phyloP scores from a whole-genome alignment of 2,329 filamentous ascomycete species.

The Aspergillus japonicus region DNA sequence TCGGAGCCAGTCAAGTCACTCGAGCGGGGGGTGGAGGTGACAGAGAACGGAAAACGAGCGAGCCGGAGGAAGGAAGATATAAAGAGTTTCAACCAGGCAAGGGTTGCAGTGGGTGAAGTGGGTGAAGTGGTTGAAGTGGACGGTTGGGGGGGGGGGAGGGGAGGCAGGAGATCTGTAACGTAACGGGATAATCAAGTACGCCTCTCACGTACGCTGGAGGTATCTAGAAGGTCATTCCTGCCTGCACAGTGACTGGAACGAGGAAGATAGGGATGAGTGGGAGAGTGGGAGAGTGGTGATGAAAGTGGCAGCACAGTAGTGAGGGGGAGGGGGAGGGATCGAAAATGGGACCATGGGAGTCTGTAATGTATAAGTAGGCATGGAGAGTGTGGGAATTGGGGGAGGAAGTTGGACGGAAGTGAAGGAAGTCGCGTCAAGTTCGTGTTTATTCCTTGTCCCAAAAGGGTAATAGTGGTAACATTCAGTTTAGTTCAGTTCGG shows the following conservation, averaged over 20 bases:
- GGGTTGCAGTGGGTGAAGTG: constrained; percentile 9
- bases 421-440: constrained; percentile 13
- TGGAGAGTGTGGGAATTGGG: not conserved
- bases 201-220: not conserved
- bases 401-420: too few relatives aligned
- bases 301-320: constrained; percentile 4
- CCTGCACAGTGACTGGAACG: not conserved
- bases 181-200: not conserved
- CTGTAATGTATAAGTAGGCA: constrained; percentile 7
- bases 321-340: not conserved
- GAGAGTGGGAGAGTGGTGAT: not conserved
- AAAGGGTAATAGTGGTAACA: not conserved
- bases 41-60: constrained; percentile 7
- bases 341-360: not conserved
- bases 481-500: too few relatives aligned
- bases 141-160: constrained; percentile 12
- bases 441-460: constrained; percentile 8
- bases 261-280: not conserved
- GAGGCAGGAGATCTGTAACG: constrained; percentile 1
- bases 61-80: constrained; percentile 7
- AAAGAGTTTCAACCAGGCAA: constrained; percentile 11
- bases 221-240: not conserved
- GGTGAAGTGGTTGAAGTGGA: constrained; percentile 11
- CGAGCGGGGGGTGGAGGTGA: not conserved
- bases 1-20: not conserved